Evolutionary conservation across 1,284 basidiomycete species (phyloP).

Genomic region (Malassezia obtusa): DNA sequence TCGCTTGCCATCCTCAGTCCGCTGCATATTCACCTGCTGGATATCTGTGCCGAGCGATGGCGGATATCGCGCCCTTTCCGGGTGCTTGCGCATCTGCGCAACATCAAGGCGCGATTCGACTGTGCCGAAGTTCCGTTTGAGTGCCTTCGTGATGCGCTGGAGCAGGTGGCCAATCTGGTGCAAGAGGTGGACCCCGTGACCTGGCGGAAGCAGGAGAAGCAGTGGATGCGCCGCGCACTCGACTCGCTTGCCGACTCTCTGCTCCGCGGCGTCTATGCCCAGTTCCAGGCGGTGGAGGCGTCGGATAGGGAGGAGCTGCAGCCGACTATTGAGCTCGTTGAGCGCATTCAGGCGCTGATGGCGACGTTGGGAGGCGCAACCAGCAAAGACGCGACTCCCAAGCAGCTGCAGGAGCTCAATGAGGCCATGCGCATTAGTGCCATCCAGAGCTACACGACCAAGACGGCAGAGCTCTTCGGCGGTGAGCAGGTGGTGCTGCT

Average conservation of each 20-base stretch:
- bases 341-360: conserved; percentile 47
- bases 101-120: conserved; percentile 79
- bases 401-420: conserved; percentile 32
- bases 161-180: conserved; percentile 61
- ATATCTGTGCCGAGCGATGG: conserved; percentile 81
- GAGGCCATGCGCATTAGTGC: conserved; percentile 59
- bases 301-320: conserved; percentile 31
- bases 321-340: conserved; percentile 26
- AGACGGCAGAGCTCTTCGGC: conserved; percentile 55
- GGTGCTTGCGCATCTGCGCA: conserved; percentile 69
- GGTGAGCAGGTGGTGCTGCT: conserved; percentile 66
- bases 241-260: conserved; percentile 68
- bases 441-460: conserved; percentile 56
- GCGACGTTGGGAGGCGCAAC: neutral
- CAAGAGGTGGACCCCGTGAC: conserved; percentile 55
- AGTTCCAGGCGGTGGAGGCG: conserved; percentile 57
- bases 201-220: conserved; percentile 73
- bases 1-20: conserved; percentile 82
- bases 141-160: conserved; percentile 74
- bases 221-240: conserved; percentile 48
- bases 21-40: conserved; percentile 69
- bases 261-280: conserved; percentile 71
- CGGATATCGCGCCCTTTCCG: conserved; percentile 71
- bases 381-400: neutral
- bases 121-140: conserved; percentile 82